Base-by-base conservation (phyloP, 805 yeast genomes). In the Blastobotrys muscicola region DNA sequence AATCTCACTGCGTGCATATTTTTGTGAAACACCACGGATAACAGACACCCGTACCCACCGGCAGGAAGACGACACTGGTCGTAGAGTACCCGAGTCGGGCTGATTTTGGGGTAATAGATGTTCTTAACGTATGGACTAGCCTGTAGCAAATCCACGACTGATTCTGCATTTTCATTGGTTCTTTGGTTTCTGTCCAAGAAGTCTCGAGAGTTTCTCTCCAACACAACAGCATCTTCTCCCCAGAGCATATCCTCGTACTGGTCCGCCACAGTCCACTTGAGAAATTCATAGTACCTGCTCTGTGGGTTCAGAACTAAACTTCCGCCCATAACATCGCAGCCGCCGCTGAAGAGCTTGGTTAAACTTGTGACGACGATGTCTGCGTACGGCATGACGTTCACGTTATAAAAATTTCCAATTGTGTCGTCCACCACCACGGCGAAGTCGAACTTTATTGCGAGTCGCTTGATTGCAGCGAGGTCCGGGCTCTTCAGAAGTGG, bases 291-390 rank as follows among this genome's bases (percentile, higher is more conserved):
- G 49, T 55, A 62, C 35, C 61, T 64, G 7, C 89, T 72, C 4
- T 68, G 55, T 4, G 89, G 82, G 57, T 90, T 92, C 53, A 92
- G 65, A 4, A 86, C 79, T 48, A 89, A 62, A 9, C 90, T 79
- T 2, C 98, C 98, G 0, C 87, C 96, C 90, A 90, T 84, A 41
- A 90, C 97, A 57, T 90, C 87, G 29, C 95, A 82, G 60, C 86
- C 96, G 16, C 97, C 97, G 32, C 90, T 80, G 59, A 92, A 92
- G 12, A 89, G 83, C 60, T 92, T 92, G 8, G 97, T 89, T 48
- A 92, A 69, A 7, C 96, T 85, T 29, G 90, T 76, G 30, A 81
- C 92, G 11, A 85, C 82, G 40, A 89, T 73, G 61, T 92, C 99
- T n/a, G 85, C 80, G 59, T 76, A 82, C 14, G 85, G 82, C 45